A percentile compares a stretch with the other conserved stretches of the same genome.
phyloP scores from a whole-genome alignment of 768 basidiomycete species.

The Hortiboletus campestris region DNA sequence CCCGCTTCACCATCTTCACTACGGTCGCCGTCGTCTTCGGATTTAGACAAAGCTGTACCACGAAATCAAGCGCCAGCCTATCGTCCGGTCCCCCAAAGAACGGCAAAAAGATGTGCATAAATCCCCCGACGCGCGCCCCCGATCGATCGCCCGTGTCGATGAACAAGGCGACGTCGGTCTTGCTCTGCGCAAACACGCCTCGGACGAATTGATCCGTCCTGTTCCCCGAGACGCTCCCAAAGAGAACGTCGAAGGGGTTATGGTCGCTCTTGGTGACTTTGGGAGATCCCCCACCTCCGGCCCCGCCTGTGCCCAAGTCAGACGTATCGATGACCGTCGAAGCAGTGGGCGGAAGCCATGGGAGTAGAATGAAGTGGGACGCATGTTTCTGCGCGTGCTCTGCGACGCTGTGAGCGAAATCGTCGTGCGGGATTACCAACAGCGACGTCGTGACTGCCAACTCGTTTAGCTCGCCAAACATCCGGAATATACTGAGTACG shows the following conservation, averaged over 20 bases:
- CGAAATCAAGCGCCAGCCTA: slow-evolving; percentile 79
- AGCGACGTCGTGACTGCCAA: slow-evolving; percentile 63
- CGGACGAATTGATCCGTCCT: slow-evolving; percentile 68
- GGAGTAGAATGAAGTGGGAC: slow-evolving; percentile 77
- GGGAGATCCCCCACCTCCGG: neutral
- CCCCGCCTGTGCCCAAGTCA: neutral
- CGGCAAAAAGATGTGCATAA: slow-evolving; percentile 75
- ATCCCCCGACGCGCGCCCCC: slow-evolving; percentile 25
- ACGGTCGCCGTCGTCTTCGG: slow-evolving; percentile 71
- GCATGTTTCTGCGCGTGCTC: slow-evolving; percentile 59
- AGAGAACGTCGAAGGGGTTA: slow-evolving; percentile 75
- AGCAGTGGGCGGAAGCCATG: slow-evolving; percentile 61
- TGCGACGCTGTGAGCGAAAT: slow-evolving; percentile 65
- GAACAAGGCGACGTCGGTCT: slow-evolving; percentile 78
- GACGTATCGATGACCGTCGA: slow-evolving; percentile 1
- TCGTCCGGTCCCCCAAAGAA: slow-evolving; percentile 97
- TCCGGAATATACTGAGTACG: slow-evolving; percentile 68
- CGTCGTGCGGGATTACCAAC: slow-evolving; percentile 74
- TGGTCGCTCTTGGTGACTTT: slow-evolving; percentile 16
- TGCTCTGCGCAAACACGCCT: slow-evolving; percentile 68
- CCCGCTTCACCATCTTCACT: slow-evolving; percentile 57
- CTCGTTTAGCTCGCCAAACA: slow-evolving; percentile 72
- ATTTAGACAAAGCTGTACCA: slow-evolving; percentile 78
- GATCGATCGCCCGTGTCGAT: slow-evolving; percentile 58
- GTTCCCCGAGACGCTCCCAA: slow-evolving; percentile 31